Evolutionary conservation across 148 eudicot species (phyloP), one percentile per base, ranked within the genome.

Genomic region (Rhododendron williamsianum): DNA sequence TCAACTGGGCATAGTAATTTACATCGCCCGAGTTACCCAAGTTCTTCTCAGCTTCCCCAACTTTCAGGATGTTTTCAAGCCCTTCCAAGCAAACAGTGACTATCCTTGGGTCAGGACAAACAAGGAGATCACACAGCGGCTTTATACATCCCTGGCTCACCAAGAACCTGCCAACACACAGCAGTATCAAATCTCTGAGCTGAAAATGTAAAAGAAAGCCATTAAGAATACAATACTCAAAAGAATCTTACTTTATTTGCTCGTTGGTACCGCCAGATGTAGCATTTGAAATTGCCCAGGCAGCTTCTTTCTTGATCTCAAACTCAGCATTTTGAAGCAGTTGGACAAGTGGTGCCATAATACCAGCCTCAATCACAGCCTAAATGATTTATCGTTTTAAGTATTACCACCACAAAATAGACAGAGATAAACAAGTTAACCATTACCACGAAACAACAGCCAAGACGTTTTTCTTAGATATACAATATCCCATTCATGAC

Each of bases 301-400:
- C 98, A 89, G 98, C 98, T 88, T 94, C 97, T 84, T 95, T 94
- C 90, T 95, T 95, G 67, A 95, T 93, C 88, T 95, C 98, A 90
- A 95, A 95, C 91, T 94, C 97, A 4, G 95, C 98, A 91, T 86
- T 91, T 87, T 93, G 94, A 83, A 95, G 95, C 77, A 95, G 92
- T 76, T 85, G 88, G 83, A 93, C 92, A 84, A 95, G 93, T 78
- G 97, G 97, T 12, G 78, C 90, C 60, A 93, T 89, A 36, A 95
- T 88, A 88, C 93, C 93, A 71, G 98, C 91, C 60, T 86, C 89
- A 65, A 95, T 93, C 30, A 95, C 94, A 89, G 92, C 89, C 95
- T 95, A 89, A 76, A 88, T 18, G 51, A 65, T 23, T 69, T 38
- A 12, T 54, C 65, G 33, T 23, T n/a, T 36, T 11, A 11, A 83